phyloP scores from a whole-genome alignment of 1,139 yeast genomes.

The Arxiozyma telluris region DNA sequence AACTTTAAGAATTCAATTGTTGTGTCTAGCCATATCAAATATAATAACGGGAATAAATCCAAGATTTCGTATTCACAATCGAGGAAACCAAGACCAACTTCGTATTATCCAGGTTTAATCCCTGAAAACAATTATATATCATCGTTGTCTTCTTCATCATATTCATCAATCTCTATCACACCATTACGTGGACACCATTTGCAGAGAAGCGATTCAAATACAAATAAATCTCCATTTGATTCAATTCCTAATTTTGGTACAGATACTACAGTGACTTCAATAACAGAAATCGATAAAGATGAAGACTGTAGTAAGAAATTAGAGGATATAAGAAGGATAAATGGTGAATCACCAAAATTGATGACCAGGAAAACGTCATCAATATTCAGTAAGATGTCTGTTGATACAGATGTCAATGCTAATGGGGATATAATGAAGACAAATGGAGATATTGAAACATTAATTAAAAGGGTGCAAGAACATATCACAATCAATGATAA shows the following conservation, averaged over 20 bases:
- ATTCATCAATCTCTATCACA: slow-evolving; percentile 41
- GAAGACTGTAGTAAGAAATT: background rate
- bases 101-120: slow-evolving; percentile 54
- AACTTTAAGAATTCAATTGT: background rate
- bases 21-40: background rate
- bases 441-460: slow-evolving; percentile 15
- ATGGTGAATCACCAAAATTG: slow-evolving; percentile 18
- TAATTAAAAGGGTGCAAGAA: slow-evolving; percentile 18
- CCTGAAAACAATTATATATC: slow-evolving; percentile 55
- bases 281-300: slow-evolving; percentile 1
- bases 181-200: slow-evolving; percentile 4
- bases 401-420: slow-evolving; percentile 27
- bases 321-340: slow-evolving; percentile 1
- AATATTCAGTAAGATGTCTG: slow-evolving; percentile 27
- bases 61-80: background rate
- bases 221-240: slow-evolving; percentile 14
- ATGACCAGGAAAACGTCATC: slow-evolving; percentile 19
- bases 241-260: slow-evolving; percentile 9
- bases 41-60: background rate
- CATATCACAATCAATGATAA: slow-evolving; percentile 15
- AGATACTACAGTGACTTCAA: slow-evolving; percentile 9
- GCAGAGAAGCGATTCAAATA: background rate
- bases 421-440: slow-evolving; percentile 32
- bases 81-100: slow-evolving; percentile 69
- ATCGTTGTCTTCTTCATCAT: slow-evolving; percentile 86